Base-by-base conservation (phyloP, 2,329 filamentous ascomycete genomes). In the Zymoseptoria crescenta region DNA sequence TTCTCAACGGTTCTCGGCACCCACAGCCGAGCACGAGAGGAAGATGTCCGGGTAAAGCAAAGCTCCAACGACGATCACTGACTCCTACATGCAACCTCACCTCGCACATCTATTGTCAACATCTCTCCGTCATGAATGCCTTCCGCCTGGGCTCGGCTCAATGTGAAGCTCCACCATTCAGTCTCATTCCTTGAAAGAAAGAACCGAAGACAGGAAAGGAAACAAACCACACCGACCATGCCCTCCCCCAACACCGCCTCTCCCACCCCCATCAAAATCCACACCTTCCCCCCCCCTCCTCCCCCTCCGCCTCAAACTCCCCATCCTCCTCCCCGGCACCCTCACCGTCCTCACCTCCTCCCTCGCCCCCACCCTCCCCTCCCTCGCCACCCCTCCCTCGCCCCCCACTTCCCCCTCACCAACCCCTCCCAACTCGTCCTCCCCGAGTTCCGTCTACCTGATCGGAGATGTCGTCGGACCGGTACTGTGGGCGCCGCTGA, bases 261-360 rank as follows among this genome's bases (percentile, higher is more conserved):
- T n/a, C n/a, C n/a, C n/a, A n/a, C n/a, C n/a, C 10, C 16, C 16
- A 21, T 51, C 24, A 21, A 62, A 7, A 67, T 76, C 45, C 68
- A 77, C 19, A 67, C 70, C 3, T 78, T 78, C 63, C 68, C 68
- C 49, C 67, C 73, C 41, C 53, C 8, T 30, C 59, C 8, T 61
- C 63, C 56, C 75, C 75, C 2, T 72, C 75, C 52, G 75, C 75
- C 52, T 77, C 64, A 87, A 87, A 67, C 61, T 71, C 1, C 69
- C 74, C 24, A 77, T 87, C 8, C 65, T 85, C 2, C 68, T 80
- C 41, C 76, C 81, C 1, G 79, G 80, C 0, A 82, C 83, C 74
- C 69, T 81, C 64, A 77, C 79, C 52, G 83, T 87, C 51, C 75
- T 86, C 67, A 88, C 88, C 69, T 84, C 81, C 27, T 87, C 85